Evolutionary conservation across 75 land plant genomes (phyloP).

Genomic region (Cunninghamia lanceolata): DNA sequence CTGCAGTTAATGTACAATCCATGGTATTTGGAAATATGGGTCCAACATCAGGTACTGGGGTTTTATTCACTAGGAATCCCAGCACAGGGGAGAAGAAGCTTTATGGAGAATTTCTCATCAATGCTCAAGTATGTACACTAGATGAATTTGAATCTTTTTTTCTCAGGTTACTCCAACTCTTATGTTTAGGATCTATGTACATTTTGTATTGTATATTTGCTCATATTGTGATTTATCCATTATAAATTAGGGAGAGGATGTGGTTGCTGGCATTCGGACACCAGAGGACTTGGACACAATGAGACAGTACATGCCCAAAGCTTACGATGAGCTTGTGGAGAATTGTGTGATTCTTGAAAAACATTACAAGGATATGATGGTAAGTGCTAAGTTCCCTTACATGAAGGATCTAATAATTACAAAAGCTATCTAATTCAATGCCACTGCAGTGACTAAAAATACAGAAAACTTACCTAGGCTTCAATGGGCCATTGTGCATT

Average conservation of each 20-base stretch:
- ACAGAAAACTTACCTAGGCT: neutral
- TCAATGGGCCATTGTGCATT: neutral
- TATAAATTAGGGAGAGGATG: constrained; percentile 85
- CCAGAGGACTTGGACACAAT: constrained; percentile 86
- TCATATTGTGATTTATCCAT: neutral
- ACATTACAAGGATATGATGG: constrained; percentile 99
- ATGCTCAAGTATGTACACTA: constrained; percentile 84
- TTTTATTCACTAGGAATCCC: constrained; percentile 93
- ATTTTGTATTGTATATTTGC: neutral
- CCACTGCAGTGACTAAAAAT: neutral
- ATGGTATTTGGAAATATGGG: constrained; percentile 99
- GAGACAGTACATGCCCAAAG: constrained; percentile 86
- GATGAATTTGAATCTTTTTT: neutral
- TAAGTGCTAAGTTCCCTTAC: constrained; percentile 20
- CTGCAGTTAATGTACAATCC: constrained; percentile 93
- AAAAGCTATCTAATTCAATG: neutral
- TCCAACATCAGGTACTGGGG: constrained; percentile 92
- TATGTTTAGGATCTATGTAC: neutral
- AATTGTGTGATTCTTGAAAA: constrained; percentile 92
- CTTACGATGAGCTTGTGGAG: constrained; percentile 89
- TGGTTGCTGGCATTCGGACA: constrained; percentile 97
- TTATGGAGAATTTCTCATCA: constrained; percentile 94
- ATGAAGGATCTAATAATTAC: neutral
- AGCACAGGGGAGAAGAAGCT: constrained; percentile 98
- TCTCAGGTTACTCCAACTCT: neutral